These are phyloP conservation scores for Eimeria sp. DNA, from an alignment of 169 alveolate genomes.

Conservation along the genomic window DNA sequence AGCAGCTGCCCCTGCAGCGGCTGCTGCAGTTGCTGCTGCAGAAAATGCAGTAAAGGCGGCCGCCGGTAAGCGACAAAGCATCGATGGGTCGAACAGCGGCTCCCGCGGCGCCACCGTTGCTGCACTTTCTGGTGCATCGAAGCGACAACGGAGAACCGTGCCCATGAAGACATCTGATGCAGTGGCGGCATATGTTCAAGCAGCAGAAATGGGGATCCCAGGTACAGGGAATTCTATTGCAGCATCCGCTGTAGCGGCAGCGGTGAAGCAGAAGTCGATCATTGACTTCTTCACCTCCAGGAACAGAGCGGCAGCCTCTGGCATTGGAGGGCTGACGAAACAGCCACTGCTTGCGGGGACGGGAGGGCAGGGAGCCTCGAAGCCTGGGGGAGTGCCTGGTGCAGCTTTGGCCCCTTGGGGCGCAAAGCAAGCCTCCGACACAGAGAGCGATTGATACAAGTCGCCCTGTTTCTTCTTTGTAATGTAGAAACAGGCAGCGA, in stretches of 20 bases:
- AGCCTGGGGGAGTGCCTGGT: conserved; percentile 49
- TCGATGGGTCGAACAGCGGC: conserved; percentile 39
- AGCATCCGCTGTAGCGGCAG: conserved; percentile 50
- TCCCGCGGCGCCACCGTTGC: conserved; percentile 44
- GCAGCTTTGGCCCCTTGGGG: conserved; percentile 52
- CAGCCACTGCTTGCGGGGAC: conserved; percentile 26
- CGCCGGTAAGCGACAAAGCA: conserved; percentile 55
- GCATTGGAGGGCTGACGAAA: conserved; percentile 8
- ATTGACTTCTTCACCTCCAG: conserved; percentile 73
- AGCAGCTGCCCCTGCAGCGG: conserved; percentile 43
- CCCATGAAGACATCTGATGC: conserved; percentile 52
- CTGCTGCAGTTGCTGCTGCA: conserved; percentile 30
- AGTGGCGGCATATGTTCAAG: conserved; percentile 45
- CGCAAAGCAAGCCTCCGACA: conserved; percentile 61
- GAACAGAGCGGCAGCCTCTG: conserved; percentile 66
- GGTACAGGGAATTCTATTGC: conserved; percentile 60
- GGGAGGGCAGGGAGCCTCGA: conserved; percentile 40
- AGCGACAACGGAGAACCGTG: conserved; percentile 45
- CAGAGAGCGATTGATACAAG: conserved; percentile 49
- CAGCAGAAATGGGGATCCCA: conserved; percentile 47
- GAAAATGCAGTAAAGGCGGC: conserved; percentile 48
- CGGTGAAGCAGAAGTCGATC: conserved; percentile 73
- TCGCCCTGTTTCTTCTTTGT: neutral
- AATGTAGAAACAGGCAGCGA: conserved; percentile 28
- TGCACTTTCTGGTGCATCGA: conserved; percentile 21